A percentile compares a stretch with the other conserved stretches of the same genome.
Evolutionary conservation across 371 early-diverging fungal genomes (phyloP).

Genomic region (Mortierella polycephala): DNA sequence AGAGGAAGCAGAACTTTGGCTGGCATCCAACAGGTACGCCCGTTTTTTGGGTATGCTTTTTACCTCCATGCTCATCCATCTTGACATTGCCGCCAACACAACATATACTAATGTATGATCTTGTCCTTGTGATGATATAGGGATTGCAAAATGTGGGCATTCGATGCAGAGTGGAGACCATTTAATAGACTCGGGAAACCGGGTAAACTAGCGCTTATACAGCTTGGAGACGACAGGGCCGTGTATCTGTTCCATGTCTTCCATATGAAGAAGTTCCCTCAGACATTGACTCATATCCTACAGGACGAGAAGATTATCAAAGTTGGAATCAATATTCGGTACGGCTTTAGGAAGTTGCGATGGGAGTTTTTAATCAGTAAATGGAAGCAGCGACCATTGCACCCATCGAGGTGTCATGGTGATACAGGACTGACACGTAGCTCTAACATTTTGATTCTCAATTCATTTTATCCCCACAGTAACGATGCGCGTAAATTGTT

Average conservation of each 20-base stretch:
- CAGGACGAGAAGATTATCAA: conserved; percentile 57
- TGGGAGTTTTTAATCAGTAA: too few relatives aligned
- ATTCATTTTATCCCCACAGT: conserved; percentile 7
- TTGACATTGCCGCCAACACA: too few relatives aligned
- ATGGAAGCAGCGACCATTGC: neutral
- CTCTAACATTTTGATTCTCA: neutral
- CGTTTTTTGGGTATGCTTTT: neutral
- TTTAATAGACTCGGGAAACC: conserved; percentile 45
- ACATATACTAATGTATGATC: too few relatives aligned
- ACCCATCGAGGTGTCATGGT: too few relatives aligned
- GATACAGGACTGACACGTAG: neutral
- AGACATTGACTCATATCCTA: conserved; percentile 55
- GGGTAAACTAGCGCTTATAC: conserved; percentile 61
- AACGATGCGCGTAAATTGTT: conserved; percentile 61
- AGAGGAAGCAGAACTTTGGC: conserved; percentile 35
- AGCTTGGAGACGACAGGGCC: conserved; percentile 60
- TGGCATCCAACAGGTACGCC: conserved; percentile 18
- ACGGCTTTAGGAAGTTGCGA: neutral
- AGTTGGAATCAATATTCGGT: conserved; percentile 64
- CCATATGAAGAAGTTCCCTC: conserved; percentile 61
- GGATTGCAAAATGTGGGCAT: conserved; percentile 57
- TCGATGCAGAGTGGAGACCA: conserved; percentile 71
- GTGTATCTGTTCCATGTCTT: conserved; percentile 62
- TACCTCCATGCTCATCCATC: too few relatives aligned
- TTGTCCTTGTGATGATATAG: neutral